These are phyloP conservation scores for Ophiocordyceps camponoti-leonardi DNA, from an alignment of 2,329 filamentous ascomycete genomes.

Conservation along the genomic window DNA sequence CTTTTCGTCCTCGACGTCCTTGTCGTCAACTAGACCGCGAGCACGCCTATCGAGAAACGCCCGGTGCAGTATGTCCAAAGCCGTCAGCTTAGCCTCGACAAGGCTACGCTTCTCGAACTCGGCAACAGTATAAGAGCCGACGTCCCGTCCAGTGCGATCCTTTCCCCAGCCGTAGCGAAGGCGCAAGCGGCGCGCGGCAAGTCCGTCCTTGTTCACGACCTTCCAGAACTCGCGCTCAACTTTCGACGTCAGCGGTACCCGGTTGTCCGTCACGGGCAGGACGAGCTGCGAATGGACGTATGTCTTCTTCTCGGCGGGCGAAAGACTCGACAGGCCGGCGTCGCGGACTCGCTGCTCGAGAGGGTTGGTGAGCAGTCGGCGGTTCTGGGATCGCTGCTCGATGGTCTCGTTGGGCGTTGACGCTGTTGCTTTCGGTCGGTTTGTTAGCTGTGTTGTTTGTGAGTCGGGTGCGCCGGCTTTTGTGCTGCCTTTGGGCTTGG, in stretches of 20 bases:
- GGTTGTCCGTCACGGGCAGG: constrained; percentile 19
- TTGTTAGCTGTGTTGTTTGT: not conserved
- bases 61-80: constrained; percentile 25
- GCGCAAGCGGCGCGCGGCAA: constrained; percentile 28
- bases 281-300: constrained; percentile 30
- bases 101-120: constrained; percentile 25
- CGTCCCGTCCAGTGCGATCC: constrained; percentile 30
- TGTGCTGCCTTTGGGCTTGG: constrained; percentile 7
- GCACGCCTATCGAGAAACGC: constrained; percentile 23
- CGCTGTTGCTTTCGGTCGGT: constrained; percentile 5
- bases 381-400: constrained; percentile 27
- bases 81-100: constrained; percentile 24
- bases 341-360: constrained; percentile 26
- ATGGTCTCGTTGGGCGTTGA: constrained; percentile 24
- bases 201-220: constrained; percentile 30
- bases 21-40: constrained; percentile 13
- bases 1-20: constrained; percentile 28
- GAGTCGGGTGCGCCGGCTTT: constrained; percentile 5
- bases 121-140: constrained; percentile 28
- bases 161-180: constrained; percentile 28
- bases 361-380: constrained; percentile 32
- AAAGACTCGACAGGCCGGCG: constrained; percentile 26
- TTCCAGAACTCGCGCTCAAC: constrained; percentile 41
- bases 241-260: constrained; percentile 23
- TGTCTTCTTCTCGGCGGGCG: constrained; percentile 28